Percentiles rank a stretch among this genome's conserved stretches.
These are phyloP conservation scores for Trichothecium sympodiale DNA, from an alignment of 2,329 filamentous ascomycete genomes.

Conservation along the genomic window DNA sequence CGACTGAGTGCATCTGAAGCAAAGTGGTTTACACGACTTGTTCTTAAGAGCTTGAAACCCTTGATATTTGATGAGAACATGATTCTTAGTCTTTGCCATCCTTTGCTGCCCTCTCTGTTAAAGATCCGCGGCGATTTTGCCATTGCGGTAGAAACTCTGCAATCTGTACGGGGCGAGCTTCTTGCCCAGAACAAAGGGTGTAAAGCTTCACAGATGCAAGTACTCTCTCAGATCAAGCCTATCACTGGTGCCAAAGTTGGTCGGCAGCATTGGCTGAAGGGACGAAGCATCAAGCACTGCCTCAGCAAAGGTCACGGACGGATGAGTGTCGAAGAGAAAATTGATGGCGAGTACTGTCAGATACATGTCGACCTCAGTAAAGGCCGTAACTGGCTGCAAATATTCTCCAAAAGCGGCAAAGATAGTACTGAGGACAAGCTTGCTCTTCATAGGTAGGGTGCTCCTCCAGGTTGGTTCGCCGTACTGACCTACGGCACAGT, in stretches of 20 bases:
- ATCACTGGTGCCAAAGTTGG: slow-evolving; percentile 52
- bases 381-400: slow-evolving; percentile 48
- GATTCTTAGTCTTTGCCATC: slow-evolving; percentile 53
- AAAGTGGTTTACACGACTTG: slow-evolving; percentile 77
- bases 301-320: slow-evolving; percentile 48
- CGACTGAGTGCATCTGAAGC: slow-evolving; percentile 56
- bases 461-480: background rate
- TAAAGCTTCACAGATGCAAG: slow-evolving; percentile 4
- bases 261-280: slow-evolving; percentile 53
- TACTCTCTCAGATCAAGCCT: slow-evolving; percentile 33
- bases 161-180: slow-evolving; percentile 12
- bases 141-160: slow-evolving; percentile 45
- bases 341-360: slow-evolving; percentile 86
- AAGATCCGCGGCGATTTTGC: slow-evolving; percentile 59
- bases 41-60: slow-evolving; percentile 67
- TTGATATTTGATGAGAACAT: slow-evolving; percentile 46
- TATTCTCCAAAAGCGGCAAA: slow-evolving; percentile 89
- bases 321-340: slow-evolving; percentile 69
- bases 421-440: slow-evolving; percentile 67
- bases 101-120: slow-evolving; percentile 57
- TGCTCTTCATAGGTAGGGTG: slow-evolving; percentile 42
- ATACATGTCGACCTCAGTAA: slow-evolving; percentile 63
- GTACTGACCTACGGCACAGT: slow-evolving; percentile 16
- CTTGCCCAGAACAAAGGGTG: slow-evolving; percentile 9
- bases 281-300: slow-evolving; percentile 64